phyloP scores from a whole-genome alignment of 306 rosid species.

The Clitoria ternatea region DNA sequence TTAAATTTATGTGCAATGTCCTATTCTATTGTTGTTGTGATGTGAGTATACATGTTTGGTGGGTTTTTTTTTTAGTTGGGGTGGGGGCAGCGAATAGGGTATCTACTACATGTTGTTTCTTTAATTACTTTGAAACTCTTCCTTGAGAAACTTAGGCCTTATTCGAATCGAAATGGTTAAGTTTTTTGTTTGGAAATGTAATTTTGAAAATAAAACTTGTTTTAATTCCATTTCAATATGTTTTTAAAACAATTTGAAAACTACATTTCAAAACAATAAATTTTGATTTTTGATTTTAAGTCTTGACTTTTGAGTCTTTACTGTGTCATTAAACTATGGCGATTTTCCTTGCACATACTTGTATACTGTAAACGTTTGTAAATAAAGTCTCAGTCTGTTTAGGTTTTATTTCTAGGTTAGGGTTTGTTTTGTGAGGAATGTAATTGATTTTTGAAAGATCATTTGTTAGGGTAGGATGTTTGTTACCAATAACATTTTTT shows the following conservation, averaged over 20 bases:
- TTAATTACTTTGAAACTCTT: slow-evolving; percentile 4
- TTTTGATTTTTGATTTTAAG: too few species aligned
- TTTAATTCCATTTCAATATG: too few species aligned
- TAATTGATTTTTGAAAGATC: slow-evolving; percentile 5
- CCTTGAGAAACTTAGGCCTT: neutral
- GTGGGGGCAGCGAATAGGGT: neutral
- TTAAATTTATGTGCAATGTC: neutral
- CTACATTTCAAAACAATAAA: too few species aligned
- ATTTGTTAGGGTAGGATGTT: too few species aligned
- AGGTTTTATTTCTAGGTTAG: neutral
- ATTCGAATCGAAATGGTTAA: too few species aligned
- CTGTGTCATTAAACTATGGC: neutral
- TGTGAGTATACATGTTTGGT: neutral
- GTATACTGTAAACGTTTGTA: neutral
- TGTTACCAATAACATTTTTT: too few species aligned
- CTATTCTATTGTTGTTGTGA: neutral
- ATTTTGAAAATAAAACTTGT: too few species aligned
- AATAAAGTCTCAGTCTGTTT: neutral
- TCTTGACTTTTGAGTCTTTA: too few species aligned
- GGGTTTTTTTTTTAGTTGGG: neutral
- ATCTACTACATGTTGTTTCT: too few species aligned
- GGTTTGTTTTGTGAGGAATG: slow-evolving; percentile 16
- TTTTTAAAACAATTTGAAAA: too few species aligned
- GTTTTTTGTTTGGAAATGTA: too few species aligned
- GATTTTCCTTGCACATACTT: neutral